Base-by-base conservation (phyloP, 306 rosid genomes). In the Dryas octopetala region DNA sequence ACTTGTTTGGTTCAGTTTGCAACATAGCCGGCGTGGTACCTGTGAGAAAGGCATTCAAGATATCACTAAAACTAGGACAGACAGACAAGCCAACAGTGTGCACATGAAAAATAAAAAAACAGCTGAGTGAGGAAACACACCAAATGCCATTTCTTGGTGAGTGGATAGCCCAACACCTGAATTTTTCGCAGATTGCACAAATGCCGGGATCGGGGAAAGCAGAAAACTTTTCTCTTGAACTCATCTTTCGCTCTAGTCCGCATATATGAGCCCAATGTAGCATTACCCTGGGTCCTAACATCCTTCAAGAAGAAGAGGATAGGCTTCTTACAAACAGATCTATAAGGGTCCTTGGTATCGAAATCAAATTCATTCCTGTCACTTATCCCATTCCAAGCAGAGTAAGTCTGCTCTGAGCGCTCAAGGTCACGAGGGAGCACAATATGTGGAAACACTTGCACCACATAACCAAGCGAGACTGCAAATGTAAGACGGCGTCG, bases 21-120 rank as follows among this genome's bases (percentile, higher is more conserved):
- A 91, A 80, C 96, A 91, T 73, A 91, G 87, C 50, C 93, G 91
- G 32, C 91, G 89, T 0, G 91, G 96, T 47, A 82, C 90, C 96
- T 82, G 76, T 52, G 68, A 81, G 80, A 63, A 58, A 71, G 23
- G 60, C 69, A 68, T 71, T 74, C 49, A 64, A 70, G n/a, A 41
- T 5, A 76, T 71, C 57, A 70, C 1, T 8, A 19, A 62, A 70
- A 40, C 67, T 46, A 45, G 43, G 70, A 70, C 62, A 68, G 59
- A 67, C 59, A 67, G 66, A 76, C 60, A 15, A 79, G 67, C 38
- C 7, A 61, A 47, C 4, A 23, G n/a, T 11, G 28, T 57, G 17
- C 53, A 32, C 11, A 55, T 5, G 74, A 32, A 32, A 32, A 32
- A 23, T 23, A 41, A 16, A 40, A 68, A 81, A 76, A 58, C 54